Conservation (phyloP, 805 yeast species). For the Lipomyces anomalus region DNA sequence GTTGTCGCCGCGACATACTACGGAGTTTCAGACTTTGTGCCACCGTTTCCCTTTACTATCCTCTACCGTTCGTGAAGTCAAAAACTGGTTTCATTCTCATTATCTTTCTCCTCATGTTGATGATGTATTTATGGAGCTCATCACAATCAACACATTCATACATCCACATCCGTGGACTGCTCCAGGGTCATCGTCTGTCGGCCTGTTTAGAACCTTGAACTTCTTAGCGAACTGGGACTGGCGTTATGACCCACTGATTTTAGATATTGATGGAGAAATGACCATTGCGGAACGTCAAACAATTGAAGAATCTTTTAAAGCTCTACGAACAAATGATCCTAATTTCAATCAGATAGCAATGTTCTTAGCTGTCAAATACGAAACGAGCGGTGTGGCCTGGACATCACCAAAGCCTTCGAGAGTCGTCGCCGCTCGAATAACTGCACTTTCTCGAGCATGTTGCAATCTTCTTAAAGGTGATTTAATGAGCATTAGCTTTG, state of each 20-base stretch:
- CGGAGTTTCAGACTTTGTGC: constrained; percentile 66
- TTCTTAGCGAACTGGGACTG: constrained; percentile 87
- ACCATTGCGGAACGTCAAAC: constrained; percentile 23
- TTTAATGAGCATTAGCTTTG: background rate
- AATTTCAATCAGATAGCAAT: constrained; percentile 70
- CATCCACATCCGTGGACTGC: constrained; percentile 79
- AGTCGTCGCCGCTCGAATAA: constrained; percentile 81
- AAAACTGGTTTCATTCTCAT: constrained; percentile 86
- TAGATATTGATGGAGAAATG: constrained; percentile 53
- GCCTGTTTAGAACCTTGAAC: constrained; percentile 67
- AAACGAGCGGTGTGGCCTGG: constrained; percentile 84
- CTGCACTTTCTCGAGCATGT: constrained; percentile 79
- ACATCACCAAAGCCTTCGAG: constrained; percentile 53
- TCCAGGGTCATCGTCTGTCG: constrained; percentile 75
- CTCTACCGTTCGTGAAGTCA: constrained; percentile 76
- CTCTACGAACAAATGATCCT: constrained; percentile 73
- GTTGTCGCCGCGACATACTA: constrained; percentile 48
- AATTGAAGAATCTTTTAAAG: constrained; percentile 52
- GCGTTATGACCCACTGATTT: constrained; percentile 77
- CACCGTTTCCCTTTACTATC: constrained; percentile 68
- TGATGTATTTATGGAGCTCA: constrained; percentile 75
- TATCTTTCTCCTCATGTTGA: constrained; percentile 61
- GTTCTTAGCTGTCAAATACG: constrained; percentile 77
- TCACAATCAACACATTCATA: constrained; percentile 78
- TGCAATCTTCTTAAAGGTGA: constrained; percentile 39